Evolutionary conservation across 768 basidiomycete genomes (phyloP).

Genomic region (Pleurotus giganteus): DNA sequence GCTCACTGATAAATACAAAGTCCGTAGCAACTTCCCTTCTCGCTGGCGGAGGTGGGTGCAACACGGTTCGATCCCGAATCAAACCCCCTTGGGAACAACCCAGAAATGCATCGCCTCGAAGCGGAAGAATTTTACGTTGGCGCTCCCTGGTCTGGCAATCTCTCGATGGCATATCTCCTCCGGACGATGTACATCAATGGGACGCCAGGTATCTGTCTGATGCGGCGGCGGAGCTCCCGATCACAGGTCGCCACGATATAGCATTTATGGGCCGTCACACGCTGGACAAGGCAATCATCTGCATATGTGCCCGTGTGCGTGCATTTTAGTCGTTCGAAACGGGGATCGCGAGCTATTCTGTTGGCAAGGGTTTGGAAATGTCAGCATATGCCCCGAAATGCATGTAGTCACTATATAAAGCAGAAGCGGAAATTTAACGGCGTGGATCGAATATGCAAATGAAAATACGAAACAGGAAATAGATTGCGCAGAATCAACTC

Average conservation of each 20-base stretch:
- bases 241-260: conserved; percentile 99
- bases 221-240: conserved; percentile 86
- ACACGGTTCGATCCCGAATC: too few species aligned
- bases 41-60: too few species aligned
- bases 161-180: conserved; percentile 90
- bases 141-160: conserved; percentile 91
- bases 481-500: too few species aligned
- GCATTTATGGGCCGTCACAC: conserved; percentile 92
- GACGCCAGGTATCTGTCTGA: conserved; percentile 90
- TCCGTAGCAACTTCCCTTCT: too few species aligned
- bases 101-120: neutral
- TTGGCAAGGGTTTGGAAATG: neutral
- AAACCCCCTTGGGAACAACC: too few species aligned
- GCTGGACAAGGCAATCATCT: conserved; percentile 96
- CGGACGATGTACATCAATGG: conserved; percentile 97
- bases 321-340: conserved; percentile 92
- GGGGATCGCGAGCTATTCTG: conserved; percentile 94
- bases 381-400: neutral
- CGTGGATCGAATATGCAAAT: neutral
- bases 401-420: neutral
- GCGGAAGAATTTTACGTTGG: conserved; percentile 40
- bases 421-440: neutral
- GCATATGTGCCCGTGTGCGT: conserved; percentile 97
- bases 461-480: neutral
- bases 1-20: too few species aligned